Percentiles rank a stretch among this genome's conserved stretches.
Evolutionary conservation across 2,329 filamentous ascomycete genomes (phyloP).

Genomic region (Aspergillus felis): DNA sequence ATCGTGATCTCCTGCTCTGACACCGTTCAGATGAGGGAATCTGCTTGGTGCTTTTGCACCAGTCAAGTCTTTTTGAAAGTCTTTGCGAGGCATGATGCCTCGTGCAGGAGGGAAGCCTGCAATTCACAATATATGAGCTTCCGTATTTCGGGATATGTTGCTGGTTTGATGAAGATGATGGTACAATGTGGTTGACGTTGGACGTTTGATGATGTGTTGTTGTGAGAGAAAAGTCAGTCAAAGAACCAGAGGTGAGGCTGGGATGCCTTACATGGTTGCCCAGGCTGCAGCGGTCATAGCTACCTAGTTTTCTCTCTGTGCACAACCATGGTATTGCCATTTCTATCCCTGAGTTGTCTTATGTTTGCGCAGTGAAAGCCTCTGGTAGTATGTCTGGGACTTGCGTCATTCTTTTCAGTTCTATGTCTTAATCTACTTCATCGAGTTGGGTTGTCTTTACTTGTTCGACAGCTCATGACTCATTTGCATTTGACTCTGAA

Average conservation of each 20-base stretch:
- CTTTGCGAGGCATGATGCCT: background rate
- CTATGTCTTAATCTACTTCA: background rate
- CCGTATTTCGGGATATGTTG: background rate
- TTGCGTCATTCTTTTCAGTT: background rate
- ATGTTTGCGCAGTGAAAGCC: background rate
- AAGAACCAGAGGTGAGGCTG: background rate
- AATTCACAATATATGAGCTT: background rate
- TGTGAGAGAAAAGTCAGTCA: background rate
- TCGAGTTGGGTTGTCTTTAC: too few species aligned
- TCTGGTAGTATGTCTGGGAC: background rate
- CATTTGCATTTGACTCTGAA: too few species aligned
- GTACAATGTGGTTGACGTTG: background rate
- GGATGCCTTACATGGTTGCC: background rate
- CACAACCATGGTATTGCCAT: background rate
- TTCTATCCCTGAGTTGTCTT: background rate
- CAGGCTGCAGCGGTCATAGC: background rate
- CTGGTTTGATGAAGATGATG: background rate
- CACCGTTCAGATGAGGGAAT: constrained; percentile 49
- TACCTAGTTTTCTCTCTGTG: background rate
- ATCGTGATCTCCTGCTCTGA: constrained; percentile 65
- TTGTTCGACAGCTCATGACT: too few species aligned
- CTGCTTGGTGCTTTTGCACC: constrained; percentile 34
- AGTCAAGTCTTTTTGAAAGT: constrained; percentile 58
- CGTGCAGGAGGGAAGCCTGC: background rate
- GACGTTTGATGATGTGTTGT: background rate